Conservation (phyloP, 163 green algal species). For the Scenedesmus sp. region DNA sequence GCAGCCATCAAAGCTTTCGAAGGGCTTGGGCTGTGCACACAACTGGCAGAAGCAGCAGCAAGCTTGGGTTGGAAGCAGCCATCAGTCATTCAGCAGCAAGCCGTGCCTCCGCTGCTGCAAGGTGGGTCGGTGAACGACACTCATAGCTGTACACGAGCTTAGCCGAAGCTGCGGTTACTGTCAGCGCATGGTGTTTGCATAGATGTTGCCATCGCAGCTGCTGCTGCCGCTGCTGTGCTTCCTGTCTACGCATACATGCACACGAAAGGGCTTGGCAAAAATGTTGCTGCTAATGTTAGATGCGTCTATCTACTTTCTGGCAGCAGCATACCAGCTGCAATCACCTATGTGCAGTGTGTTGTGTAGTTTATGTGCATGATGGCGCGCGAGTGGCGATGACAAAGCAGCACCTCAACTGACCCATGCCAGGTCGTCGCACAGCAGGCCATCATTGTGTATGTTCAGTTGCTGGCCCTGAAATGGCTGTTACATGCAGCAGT, state of each 20-base stretch:
- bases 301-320: too few species aligned
- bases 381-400: too few species aligned
- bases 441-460: too few species aligned
- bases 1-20: conserved; percentile 76
- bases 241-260: background rate
- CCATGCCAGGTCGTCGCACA: too few species aligned
- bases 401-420: background rate
- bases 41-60: conserved; percentile 87
- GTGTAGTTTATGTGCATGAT: too few species aligned
- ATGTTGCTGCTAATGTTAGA: background rate
- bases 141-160: too few species aligned
- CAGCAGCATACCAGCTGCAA: background rate
- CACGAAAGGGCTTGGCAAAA: background rate
- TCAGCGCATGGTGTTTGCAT: background rate
- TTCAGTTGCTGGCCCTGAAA: too few species aligned
- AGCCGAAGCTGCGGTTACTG: background rate
- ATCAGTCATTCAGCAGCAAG: conserved; percentile 89
- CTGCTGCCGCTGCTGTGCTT: background rate
- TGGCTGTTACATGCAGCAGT: too few species aligned
- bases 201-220: background rate
- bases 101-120: conserved; percentile 87
- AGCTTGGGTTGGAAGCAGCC: conserved; percentile 88
- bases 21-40: conserved; percentile 83
- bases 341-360: too few species aligned
- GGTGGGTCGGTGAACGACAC: conserved; percentile 61